Evolutionary conservation across 1,139 yeast genomes (phyloP), one percentile per base, ranked within the genome.

Genomic region (Meyerozyma smithsonii): DNA sequence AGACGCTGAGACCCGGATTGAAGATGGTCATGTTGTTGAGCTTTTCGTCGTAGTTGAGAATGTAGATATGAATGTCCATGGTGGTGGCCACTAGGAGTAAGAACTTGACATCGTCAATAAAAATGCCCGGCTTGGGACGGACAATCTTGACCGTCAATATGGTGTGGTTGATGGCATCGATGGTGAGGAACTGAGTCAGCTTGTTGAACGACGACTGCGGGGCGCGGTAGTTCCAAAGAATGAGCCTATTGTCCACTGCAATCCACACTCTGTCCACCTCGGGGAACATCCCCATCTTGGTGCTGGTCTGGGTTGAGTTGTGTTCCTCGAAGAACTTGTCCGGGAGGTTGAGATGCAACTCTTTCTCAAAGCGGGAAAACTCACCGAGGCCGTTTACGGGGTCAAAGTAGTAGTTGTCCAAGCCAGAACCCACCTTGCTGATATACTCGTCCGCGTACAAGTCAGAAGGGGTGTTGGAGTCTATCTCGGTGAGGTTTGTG

Each of bases 231-330:
- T 84, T 82, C 98, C 98, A 92, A 28, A 94, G 72, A 30, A 85
- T 77, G 52, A 94, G 69, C 52, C 84, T 81, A 54, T 84, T 84
- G 58, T 89, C 97, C 32, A 84, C 80, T 2, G 87, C 80, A 36
- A 90, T 76, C 97, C 97, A 92, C 7, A 92, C 81, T 45, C 96
- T 77, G 46, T 81, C 79, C 32, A 92, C 76, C 43, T 84, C 90
- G 0, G 92, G 79, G 50, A 92, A 83, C 37, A 90, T 64, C 7
- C 98, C 98, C 79, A 87, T 82, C 46, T 82, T 82, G 24, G 90
- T 79, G 36, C 70, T 74, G 42, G 80, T 74, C 52, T 83, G 82
- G 11, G 89, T 77, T 38, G 79, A 74, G 50, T 78, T 81, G 55
- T 84, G 79, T 51, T 86, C 90, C 46, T 83, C 87, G 49, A 86